Evolutionary conservation across 192 early-diverging fungal species (phyloP), one percentile per base, ranked within the genome.

Genomic region (Dimargaris xerosporica): DNA sequence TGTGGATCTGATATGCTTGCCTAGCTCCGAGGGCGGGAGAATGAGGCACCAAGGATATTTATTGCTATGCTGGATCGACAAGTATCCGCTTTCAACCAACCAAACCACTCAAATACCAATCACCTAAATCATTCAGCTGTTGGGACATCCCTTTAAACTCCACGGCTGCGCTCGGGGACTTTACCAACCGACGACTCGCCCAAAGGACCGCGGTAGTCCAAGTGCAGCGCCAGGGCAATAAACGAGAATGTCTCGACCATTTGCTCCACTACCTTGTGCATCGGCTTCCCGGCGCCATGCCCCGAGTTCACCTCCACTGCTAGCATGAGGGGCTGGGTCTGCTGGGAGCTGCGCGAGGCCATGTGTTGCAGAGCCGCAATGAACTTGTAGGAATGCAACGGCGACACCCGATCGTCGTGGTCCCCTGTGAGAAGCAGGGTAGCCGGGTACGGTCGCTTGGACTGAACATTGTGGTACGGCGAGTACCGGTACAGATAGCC

Each of bases 301-400:
- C 50, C 50, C 21, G 50, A 21, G 50, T 21, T 19, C 19, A 28
- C 28, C 28, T 52, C 50, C 21, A 52, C 28, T 11, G 9, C 23
- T 26, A 52, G 21, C 50, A 52, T 52, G 23, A 52, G 28, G 23
- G 50, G 50, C 50, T 52, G 50, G 19, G 19, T 52, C 28, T 52
- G 50, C 28, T n/a, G 50, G 10, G 19, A 1, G 19, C n/a, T 52
- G 23, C 28, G 21, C 9, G 29, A 62, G 5, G 76, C 78, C 1
- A 65, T 65, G 59, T 83, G 64, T 66, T 88, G 86, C 51, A 88
- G 61, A 53, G 78, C 76, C 0, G 86, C 74, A 28, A 80, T 68
- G 26, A 75, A 73, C 69, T 88, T 88, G 65, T 71, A 76, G n/a
- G 82, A 84, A 64, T 88, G 86, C 52, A 86, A 66, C n/a, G 76